These are phyloP conservation scores for Fusarium sarcochroum DNA, from an alignment of 2,329 filamentous ascomycete genomes.

Conservation along the genomic window DNA sequence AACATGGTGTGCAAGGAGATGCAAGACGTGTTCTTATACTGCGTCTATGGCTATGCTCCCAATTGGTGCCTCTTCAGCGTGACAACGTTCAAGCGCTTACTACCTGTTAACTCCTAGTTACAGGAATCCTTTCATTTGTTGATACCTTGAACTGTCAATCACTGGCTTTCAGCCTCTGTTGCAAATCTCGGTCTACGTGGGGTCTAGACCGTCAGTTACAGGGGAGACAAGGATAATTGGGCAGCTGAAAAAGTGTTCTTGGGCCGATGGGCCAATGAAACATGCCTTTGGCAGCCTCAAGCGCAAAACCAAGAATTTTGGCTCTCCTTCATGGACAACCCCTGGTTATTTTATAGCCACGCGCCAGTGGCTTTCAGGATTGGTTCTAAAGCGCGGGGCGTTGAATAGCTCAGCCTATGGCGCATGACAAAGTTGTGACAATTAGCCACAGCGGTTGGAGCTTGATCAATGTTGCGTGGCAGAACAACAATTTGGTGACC, in stretches of 20 bases:
- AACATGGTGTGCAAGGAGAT: not conserved
- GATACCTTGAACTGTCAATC: not conserved
- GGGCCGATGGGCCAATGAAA: not conserved
- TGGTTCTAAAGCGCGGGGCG: slow-evolving; percentile 1
- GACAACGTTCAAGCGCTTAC: not conserved
- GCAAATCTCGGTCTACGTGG: not conserved
- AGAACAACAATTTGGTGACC: no score
- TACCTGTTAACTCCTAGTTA: not conserved
- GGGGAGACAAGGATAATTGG: not conserved
- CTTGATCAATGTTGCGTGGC: not conserved
- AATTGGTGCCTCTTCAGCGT: not conserved
- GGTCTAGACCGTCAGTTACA: not conserved
- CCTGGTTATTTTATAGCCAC: not conserved
- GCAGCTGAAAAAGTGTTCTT: not conserved
- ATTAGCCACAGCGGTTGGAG: no score
- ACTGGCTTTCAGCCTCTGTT: not conserved
- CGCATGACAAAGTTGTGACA: not conserved
- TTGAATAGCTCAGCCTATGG: not conserved
- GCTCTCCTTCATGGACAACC: not conserved
- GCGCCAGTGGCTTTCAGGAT: not conserved
- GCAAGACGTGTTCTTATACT: not conserved
- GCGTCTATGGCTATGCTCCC: not conserved
- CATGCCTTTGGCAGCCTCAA: not conserved
- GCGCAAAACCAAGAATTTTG: not conserved
- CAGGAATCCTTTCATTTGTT: not conserved